phyloP scores from a whole-genome alignment of 768 basidiomycete genomes.

The Lentinus brumalis region DNA sequence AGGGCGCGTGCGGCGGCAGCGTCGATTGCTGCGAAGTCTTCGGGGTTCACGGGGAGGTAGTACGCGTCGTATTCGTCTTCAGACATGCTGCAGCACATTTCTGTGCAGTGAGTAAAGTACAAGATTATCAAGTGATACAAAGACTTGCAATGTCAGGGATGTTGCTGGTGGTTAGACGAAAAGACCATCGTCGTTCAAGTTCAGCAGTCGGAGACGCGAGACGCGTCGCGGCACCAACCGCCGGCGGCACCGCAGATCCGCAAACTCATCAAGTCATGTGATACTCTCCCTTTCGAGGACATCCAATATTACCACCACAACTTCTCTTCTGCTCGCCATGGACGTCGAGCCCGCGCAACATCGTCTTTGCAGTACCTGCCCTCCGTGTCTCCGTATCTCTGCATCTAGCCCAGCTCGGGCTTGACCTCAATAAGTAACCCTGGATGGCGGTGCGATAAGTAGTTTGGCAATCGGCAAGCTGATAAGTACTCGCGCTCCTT shows the following conservation, averaged over 20 bases:
- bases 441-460: no score
- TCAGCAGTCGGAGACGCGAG: background rate
- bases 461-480: no score
- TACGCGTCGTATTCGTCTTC: conserved; percentile 29
- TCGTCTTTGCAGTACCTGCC: no score
- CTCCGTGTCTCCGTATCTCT: no score
- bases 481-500: no score
- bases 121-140: background rate
- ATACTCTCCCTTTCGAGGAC: no score
- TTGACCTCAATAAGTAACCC: no score
- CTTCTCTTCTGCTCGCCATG: no score
- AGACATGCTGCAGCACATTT: background rate
- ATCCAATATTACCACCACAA: no score
- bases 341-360: no score
- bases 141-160: background rate
- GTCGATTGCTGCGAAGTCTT: conserved; percentile 21
- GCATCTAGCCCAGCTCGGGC: no score
- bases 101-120: background rate
- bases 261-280: background rate
- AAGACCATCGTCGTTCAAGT: background rate
- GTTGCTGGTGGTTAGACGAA: background rate
- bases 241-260: no score
- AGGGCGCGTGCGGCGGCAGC: conserved; percentile 3
- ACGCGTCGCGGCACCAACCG: background rate
- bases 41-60: conserved; percentile 21